Evolutionary conservation across 768 basidiomycete genomes (phyloP).

Genomic region (Tylopilus subfusipes): DNA sequence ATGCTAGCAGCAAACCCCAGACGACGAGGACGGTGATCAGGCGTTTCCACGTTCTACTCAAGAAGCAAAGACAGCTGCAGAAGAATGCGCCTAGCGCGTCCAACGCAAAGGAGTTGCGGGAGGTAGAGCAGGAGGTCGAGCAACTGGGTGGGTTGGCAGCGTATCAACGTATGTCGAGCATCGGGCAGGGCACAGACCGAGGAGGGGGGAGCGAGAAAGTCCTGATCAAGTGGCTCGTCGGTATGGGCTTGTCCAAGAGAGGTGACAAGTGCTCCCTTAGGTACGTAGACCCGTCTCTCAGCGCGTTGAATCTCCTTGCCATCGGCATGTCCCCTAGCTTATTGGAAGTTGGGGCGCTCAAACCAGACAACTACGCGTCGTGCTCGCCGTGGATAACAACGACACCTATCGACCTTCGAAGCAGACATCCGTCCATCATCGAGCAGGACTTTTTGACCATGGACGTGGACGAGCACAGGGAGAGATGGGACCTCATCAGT

Average conservation of each 20-base stretch:
- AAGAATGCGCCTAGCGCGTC: constrained; percentile 16
- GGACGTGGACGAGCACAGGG: constrained; percentile 45
- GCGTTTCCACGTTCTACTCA: constrained; percentile 75
- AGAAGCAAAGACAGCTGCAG: constrained; percentile 57
- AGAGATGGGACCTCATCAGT: constrained; percentile 75
- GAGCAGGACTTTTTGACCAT: constrained; percentile 84
- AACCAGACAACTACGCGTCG: constrained; percentile 72
- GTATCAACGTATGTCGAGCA: constrained; percentile 80
- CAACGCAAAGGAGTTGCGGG: constrained; percentile 36
- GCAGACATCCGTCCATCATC: constrained; percentile 75
- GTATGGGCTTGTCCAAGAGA: constrained; percentile 36
- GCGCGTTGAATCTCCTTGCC: neutral
- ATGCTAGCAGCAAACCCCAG: constrained; percentile 47
- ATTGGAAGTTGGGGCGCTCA: constrained; percentile 86
- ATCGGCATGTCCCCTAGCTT: constrained; percentile 43
- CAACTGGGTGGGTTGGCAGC: constrained; percentile 71
- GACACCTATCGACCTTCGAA: constrained; percentile 78
- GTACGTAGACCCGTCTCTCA: constrained; percentile 26
- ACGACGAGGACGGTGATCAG: constrained; percentile 74
- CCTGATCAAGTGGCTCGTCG: constrained; percentile 71
- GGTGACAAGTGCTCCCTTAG: constrained; percentile 28
- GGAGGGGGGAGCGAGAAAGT: constrained; percentile 89
- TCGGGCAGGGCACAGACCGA: constrained; percentile 76
- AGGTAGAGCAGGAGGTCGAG: constrained; percentile 61
- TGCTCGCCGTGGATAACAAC: constrained; percentile 69